Conservation (phyloP, 208 protist species). For the Trypanosoma lewisi region DNA sequence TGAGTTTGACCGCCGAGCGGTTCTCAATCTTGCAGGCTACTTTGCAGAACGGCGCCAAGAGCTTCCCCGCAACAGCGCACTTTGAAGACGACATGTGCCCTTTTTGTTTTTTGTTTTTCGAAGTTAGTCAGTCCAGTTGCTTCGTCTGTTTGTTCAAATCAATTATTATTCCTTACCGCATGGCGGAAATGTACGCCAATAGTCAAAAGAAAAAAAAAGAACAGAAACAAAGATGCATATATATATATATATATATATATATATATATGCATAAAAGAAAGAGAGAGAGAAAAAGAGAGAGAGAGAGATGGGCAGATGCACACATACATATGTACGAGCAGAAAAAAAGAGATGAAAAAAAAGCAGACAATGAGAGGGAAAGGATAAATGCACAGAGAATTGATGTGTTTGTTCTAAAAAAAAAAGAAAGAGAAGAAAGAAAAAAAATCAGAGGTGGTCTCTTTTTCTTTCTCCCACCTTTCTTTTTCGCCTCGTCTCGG, state of each 20-base stretch:
- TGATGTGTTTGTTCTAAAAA: no score
- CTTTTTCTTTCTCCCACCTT: no score
- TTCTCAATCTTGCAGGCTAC: constrained; percentile 61
- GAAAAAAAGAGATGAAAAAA: no score
- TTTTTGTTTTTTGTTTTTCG: constrained; percentile 29
- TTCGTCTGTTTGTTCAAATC: neutral
- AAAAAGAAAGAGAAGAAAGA: no score
- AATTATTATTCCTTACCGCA: no score
- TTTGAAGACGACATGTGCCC: constrained; percentile 31
- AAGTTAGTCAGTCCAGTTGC: neutral
- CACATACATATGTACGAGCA: neutral
- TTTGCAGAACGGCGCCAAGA: constrained; percentile 56
- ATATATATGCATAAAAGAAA: constrained; percentile 6
- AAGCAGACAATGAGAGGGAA: no score
- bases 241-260: constrained; percentile 11
- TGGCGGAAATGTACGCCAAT: no score
- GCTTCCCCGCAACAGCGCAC: constrained; percentile 13
- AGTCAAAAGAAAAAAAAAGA: no score
- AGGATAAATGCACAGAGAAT: no score
- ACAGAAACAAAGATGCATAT: neutral
- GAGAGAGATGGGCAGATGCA: neutral
- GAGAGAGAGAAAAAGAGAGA: neutral
- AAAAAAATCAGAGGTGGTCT: no score
- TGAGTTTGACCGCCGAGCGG: constrained; percentile 51
- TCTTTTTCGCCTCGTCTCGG: no score